phyloP scores from a whole-genome alignment of 306 rosid genomes.

The Erythrophleum fordii region DNA sequence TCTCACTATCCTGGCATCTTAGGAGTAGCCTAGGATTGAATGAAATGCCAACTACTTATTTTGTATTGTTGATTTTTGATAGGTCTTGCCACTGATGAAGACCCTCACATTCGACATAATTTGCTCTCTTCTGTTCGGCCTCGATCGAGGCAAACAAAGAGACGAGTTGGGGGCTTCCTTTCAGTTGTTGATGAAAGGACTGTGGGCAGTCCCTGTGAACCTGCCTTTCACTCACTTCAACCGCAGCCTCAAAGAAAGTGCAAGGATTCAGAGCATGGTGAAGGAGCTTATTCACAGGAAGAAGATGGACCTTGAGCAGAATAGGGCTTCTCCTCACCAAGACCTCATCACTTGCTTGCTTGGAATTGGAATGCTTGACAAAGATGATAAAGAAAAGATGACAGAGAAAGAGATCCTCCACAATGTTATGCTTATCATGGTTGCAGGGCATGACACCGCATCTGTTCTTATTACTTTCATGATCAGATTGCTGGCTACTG shows the following conservation, averaged over 20 bases:
- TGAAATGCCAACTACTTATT: neutral
- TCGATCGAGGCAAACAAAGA: conserved; percentile 61
- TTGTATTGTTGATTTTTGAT: neutral
- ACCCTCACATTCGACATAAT: conserved; percentile 73
- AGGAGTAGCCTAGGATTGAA: no score
- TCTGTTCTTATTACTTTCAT: conserved; percentile 64
- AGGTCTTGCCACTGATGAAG: conserved; percentile 80
- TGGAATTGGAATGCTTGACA: no score
- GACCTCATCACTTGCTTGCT: conserved; percentile 71
- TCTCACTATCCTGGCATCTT: no score
- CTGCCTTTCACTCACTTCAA: conserved; percentile 69
- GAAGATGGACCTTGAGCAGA: conserved; percentile 46
- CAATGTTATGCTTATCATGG: conserved; percentile 62
- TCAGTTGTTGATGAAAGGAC: conserved; percentile 54
- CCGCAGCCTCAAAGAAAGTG: conserved; percentile 64
- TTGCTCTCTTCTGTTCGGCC: conserved; percentile 65
- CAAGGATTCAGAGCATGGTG: conserved; percentile 51
- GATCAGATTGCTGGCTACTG: conserved; percentile 50
- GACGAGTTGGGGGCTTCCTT: conserved; percentile 47
- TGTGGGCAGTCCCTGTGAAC: conserved; percentile 71
- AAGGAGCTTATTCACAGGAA: conserved; percentile 50
- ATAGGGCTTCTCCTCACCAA: conserved; percentile 47
- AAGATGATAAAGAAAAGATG: conserved; percentile 44
- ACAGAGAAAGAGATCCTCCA: conserved; percentile 68
- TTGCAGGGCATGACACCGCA: conserved; percentile 70